These are phyloP conservation scores for Moesziomyces sp. DNA, from an alignment of 1,284 basidiomycete genomes.

Conservation along the genomic window DNA sequence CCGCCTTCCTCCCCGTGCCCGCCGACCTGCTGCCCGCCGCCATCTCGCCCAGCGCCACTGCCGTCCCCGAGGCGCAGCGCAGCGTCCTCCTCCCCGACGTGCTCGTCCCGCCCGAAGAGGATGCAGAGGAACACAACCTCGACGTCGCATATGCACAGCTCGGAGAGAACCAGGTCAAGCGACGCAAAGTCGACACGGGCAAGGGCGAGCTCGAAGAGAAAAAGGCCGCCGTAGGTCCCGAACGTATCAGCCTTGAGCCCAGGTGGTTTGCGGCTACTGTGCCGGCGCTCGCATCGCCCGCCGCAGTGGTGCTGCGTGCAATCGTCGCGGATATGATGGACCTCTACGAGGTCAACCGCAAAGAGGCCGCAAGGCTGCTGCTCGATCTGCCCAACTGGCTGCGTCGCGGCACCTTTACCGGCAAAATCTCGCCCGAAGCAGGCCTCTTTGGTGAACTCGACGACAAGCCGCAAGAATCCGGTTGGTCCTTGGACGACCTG, in stretches of 20 bases:
- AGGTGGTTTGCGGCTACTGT: conserved; percentile 70
- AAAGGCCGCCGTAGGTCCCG: conserved; percentile 55
- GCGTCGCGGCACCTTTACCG: conserved; percentile 76
- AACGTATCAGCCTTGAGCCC: conserved; percentile 37
- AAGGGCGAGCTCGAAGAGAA: conserved; percentile 56
- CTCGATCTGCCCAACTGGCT: conserved; percentile 90
- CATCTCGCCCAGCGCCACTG: conserved; percentile 41
- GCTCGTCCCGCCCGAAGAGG: conserved; percentile 61
- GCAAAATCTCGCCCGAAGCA: conserved; percentile 37
- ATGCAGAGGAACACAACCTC: conserved; percentile 56
- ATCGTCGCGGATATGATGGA: conserved; percentile 84
- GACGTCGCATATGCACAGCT: conserved; percentile 35
- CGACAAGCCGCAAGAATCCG: conserved; percentile 61
- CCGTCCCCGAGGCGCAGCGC: conserved; percentile 33
- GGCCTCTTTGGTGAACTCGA: conserved; percentile 63
- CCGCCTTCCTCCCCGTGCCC: conserved; percentile 55
- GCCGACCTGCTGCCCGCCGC: conserved; percentile 60
- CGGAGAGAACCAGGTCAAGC: conserved; percentile 36
- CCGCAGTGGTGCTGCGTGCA: conserved; percentile 82
- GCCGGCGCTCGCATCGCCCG: conserved; percentile 77
- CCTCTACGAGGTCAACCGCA: conserved; percentile 95
- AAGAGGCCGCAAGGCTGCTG: conserved; percentile 88
- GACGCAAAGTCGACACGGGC: conserved; percentile 49
- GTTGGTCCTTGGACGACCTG: conserved; percentile 61
- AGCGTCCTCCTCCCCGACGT: conserved; percentile 50